phyloP scores from a whole-genome alignment of 2,329 filamentous ascomycete species.

The Hypoxylon sp. region DNA sequence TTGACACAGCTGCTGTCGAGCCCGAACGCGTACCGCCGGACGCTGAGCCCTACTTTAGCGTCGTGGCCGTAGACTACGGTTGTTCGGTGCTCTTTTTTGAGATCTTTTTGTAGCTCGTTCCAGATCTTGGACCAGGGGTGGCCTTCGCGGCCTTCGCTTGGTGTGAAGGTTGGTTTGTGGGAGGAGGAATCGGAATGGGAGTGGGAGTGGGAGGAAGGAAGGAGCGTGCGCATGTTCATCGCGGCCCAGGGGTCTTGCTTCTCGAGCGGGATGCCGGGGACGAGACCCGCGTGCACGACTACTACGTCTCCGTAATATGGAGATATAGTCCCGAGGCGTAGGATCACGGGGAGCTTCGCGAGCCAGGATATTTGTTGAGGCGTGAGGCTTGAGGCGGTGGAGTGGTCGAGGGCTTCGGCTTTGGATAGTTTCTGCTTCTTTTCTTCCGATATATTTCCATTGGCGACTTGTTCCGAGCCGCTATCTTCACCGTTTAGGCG shows the following conservation, averaged over 20 bases:
- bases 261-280: constrained; percentile 78
- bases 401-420: constrained; percentile 60
- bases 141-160: constrained; percentile 63
- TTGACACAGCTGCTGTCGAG: constrained; percentile 86
- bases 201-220: constrained; percentile 1
- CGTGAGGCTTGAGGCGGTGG: constrained; percentile 67
- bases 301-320: constrained; percentile 69
- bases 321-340: constrained; percentile 75
- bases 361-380: constrained; percentile 77
- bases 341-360: constrained; percentile 79
- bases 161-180: constrained; percentile 43
- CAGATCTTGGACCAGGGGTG: constrained; percentile 76
- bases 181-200: background rate
- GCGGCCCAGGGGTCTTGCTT: constrained; percentile 81
- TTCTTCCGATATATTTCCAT: constrained; percentile 16
- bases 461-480: constrained; percentile 5
- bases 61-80: constrained; percentile 93
- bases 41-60: constrained; percentile 74
- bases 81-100: constrained; percentile 48
- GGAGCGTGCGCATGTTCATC: constrained; percentile 91
- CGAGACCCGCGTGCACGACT: constrained; percentile 88
- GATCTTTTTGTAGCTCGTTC: constrained; percentile 63
- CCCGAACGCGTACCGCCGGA: constrained; percentile 80
- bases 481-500: constrained; percentile 47
- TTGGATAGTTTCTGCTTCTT: constrained; percentile 49